Evolutionary conservation across 129 eudicot species (phyloP).

Genomic region (Flaveria ramosissima): DNA sequence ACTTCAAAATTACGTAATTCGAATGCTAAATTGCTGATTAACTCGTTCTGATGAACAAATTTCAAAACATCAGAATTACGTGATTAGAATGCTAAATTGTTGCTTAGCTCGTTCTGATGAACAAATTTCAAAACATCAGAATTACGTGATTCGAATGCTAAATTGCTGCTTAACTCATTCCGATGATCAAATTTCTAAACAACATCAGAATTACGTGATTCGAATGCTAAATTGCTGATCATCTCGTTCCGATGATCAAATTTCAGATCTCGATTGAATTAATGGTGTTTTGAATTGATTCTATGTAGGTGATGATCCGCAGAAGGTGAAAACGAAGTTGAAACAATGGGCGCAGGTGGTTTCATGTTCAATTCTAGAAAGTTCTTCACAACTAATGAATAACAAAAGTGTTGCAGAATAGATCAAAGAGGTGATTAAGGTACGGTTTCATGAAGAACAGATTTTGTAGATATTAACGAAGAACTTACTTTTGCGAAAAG

Average conservation of each 20-base stretch:
- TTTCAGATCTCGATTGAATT: not conserved
- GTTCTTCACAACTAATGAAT: slow-evolving; percentile 27
- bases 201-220: too few species aligned
- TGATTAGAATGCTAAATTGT: too few species aligned
- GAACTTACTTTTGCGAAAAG: not conserved
- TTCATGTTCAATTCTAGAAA: slow-evolving; percentile 47
- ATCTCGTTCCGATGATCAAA: not conserved
- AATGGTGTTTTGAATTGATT: not conserved
- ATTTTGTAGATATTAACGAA: slow-evolving; percentile 12
- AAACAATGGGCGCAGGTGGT: slow-evolving; percentile 69
- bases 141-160: too few species aligned
- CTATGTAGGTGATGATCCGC: slow-evolving; percentile 52
- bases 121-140: too few species aligned
- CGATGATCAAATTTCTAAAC: too few species aligned
- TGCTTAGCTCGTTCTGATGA: too few species aligned
- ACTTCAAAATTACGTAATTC: too few species aligned
- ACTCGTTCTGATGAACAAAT: too few species aligned
- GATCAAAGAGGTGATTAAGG: not conserved
- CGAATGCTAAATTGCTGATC: not conserved
- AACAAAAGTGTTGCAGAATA: slow-evolving; percentile 27
- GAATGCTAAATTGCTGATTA: too few species aligned
- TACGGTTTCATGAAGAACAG: not conserved
- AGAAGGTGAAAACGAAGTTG: slow-evolving; percentile 45
- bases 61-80: too few species aligned
- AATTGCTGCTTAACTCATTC: too few species aligned